Evolutionary conservation across 306 rosid genomes (phyloP).

Genomic region (Sphenostylis stenocarpa): DNA sequence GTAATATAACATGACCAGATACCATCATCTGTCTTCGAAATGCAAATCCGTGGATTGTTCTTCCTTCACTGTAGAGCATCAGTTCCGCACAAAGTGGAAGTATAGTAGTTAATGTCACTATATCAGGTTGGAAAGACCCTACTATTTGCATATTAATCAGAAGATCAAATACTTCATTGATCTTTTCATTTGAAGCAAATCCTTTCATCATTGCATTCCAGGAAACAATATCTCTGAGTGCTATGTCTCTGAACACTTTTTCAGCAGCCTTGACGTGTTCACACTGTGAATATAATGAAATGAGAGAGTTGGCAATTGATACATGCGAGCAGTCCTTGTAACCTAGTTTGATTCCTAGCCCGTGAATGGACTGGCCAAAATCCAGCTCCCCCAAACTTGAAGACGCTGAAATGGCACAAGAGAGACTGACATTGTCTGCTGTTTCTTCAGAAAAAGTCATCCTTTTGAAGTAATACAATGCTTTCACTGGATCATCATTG

Average conservation of each 20-base stretch:
- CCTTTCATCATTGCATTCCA: constrained; percentile 65
- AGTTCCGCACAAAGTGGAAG: constrained; percentile 44
- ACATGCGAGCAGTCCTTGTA: constrained; percentile 38
- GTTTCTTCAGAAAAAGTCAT: constrained; percentile 38
- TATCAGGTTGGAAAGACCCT: constrained; percentile 44
- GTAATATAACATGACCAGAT: constrained; percentile 31
- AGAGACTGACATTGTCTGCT: constrained; percentile 43
- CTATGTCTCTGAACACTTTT: constrained; percentile 46
- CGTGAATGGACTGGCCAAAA: constrained; percentile 47
- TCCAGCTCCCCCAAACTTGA: constrained; percentile 40
- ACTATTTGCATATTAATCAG: constrained; percentile 48
- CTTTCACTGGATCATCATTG: constrained; percentile 37
- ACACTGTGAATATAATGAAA: constrained; percentile 52
- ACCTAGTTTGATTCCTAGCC: constrained; percentile 50
- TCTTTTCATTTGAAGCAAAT: constrained; percentile 47
- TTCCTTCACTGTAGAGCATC: constrained; percentile 51
- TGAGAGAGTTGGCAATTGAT: constrained; percentile 55
- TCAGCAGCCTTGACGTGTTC: constrained; percentile 41
- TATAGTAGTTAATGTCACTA: constrained; percentile 41
- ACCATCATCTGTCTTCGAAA: constrained; percentile 44
- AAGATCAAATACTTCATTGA: constrained; percentile 46
- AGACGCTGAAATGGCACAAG: constrained; percentile 53
- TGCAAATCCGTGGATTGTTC: constrained; percentile 50
- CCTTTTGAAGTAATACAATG: constrained; percentile 42
- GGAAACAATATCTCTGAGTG: constrained; percentile 44